These are phyloP conservation scores for Naganishia liquefaciens DNA, from an alignment of 1,284 basidiomycete species.

Conservation along the genomic window DNA sequence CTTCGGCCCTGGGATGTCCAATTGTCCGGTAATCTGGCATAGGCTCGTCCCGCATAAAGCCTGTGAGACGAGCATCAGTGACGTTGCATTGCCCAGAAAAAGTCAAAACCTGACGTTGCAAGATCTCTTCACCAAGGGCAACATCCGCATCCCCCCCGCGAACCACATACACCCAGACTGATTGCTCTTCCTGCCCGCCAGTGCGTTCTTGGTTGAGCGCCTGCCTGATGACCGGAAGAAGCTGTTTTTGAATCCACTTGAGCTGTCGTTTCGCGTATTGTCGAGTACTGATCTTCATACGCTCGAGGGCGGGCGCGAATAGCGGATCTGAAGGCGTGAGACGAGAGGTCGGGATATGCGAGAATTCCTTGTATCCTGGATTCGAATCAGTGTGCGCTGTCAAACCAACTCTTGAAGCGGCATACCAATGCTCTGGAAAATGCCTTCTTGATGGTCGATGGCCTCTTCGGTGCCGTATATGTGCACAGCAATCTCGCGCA, in stretches of 20 bases:
- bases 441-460: conserved; percentile 60
- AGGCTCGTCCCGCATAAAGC: conserved; percentile 60
- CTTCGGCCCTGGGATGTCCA: conserved; percentile 60
- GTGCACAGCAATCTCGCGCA: conserved; percentile 52
- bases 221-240: conserved; percentile 71
- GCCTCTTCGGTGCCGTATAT: conserved; percentile 45
- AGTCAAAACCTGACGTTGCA: conserved; percentile 55
- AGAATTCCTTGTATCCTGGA: conserved; percentile 89
- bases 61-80: conserved; percentile 51
- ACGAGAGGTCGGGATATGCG: conserved; percentile 52
- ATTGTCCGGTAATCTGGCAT: conserved; percentile 65
- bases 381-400: background rate
- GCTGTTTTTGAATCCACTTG: conserved; percentile 88
- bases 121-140: conserved; percentile 59
- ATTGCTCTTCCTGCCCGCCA: conserved; percentile 34
- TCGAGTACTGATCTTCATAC: conserved; percentile 82
- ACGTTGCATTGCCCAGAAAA: background rate
- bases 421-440: conserved; percentile 91
- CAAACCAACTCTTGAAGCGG: background rate
- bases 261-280: conserved; percentile 91
- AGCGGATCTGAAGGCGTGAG: conserved; percentile 46
- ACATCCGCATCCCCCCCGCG: conserved; percentile 66
- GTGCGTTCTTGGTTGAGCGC: conserved; percentile 49
- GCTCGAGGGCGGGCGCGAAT: conserved; percentile 65
- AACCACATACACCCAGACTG: conserved; percentile 51